Conservation (phyloP, 208 protist species). For the Naegleria gruberi region DNA sequence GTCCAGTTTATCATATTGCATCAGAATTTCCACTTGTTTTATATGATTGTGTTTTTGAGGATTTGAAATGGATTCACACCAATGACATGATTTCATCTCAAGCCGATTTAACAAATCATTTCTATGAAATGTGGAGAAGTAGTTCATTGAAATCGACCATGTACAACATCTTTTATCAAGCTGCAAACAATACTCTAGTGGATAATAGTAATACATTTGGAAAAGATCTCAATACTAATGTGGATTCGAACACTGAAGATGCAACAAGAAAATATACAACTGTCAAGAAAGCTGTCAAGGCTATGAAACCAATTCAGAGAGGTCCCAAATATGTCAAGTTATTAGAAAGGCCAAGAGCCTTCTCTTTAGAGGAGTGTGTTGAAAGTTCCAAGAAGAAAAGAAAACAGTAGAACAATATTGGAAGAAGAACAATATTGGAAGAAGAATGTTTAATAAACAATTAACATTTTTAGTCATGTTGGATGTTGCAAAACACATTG, state of each 20-base stretch:
- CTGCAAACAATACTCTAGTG: not conserved
- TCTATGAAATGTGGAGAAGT: too few relatives aligned
- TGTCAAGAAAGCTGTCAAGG: not conserved
- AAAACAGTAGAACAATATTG: not conserved
- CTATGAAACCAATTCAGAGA: not conserved
- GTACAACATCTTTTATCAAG: not conserved
- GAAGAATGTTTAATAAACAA: too few relatives aligned
- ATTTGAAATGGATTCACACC: constrained; percentile 33
- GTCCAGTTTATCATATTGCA: constrained; percentile 55
- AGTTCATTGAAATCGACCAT: not conserved
- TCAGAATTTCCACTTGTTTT: constrained; percentile 50
- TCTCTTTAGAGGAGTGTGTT: not conserved
- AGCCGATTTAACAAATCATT: not conserved
- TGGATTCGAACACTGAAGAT: too few relatives aligned
- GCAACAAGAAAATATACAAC: not conserved
- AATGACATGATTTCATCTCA: too few relatives aligned
- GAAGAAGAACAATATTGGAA: too few relatives aligned
- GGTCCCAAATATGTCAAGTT: not conserved
- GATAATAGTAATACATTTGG: too few relatives aligned
- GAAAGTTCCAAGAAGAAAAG: not conserved
- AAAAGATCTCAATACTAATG: not conserved
- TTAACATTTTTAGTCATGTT: too few relatives aligned
- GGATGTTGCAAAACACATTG: too few relatives aligned
- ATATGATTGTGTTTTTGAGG: constrained; percentile 54
- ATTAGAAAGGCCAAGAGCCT: not conserved